Evolutionary conservation across 805 yeast species (phyloP).

Genomic region (Monosporozyma aerobia): DNA sequence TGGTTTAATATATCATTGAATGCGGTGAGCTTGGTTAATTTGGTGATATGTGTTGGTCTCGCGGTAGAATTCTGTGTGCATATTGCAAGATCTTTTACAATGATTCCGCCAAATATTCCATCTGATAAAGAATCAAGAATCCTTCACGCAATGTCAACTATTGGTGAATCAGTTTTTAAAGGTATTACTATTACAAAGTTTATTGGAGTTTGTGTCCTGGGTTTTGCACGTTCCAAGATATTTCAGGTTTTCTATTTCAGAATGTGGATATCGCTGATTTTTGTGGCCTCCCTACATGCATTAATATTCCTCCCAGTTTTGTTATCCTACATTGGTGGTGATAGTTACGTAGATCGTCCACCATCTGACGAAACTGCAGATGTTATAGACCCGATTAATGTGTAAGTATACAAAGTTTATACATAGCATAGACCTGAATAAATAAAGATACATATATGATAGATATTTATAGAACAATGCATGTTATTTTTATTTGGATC

Average conservation of each 20-base stretch:
- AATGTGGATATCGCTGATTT: slow-evolving; percentile 82
- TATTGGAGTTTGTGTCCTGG: slow-evolving; percentile 78
- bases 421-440: not conserved
- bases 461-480: not conserved
- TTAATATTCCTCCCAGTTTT: slow-evolving; percentile 70
- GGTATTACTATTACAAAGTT: slow-evolving; percentile 88
- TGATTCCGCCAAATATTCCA: slow-evolving; percentile 30
- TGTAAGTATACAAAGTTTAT: not conserved
- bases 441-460: not conserved
- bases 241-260: slow-evolving; percentile 88
- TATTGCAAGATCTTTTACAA: slow-evolving; percentile 67
- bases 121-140: slow-evolving; percentile 31
- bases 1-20: slow-evolving; percentile 68
- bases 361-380: not conserved
- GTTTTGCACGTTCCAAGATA: slow-evolving; percentile 78
- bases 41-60: slow-evolving; percentile 85
- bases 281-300: slow-evolving; percentile 72
- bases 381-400: not conserved
- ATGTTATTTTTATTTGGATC: not conserved
- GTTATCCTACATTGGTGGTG: slow-evolving; percentile 56
- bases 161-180: slow-evolving; percentile 85
- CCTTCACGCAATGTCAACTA: slow-evolving; percentile 54
- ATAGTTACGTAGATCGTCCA: slow-evolving; percentile 6
- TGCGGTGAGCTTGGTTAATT: slow-evolving; percentile 82
- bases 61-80: slow-evolving; percentile 93